Base-by-base conservation (phyloP, 2,329 filamentous ascomycete species). In the Fusarium zealandicum region DNA sequence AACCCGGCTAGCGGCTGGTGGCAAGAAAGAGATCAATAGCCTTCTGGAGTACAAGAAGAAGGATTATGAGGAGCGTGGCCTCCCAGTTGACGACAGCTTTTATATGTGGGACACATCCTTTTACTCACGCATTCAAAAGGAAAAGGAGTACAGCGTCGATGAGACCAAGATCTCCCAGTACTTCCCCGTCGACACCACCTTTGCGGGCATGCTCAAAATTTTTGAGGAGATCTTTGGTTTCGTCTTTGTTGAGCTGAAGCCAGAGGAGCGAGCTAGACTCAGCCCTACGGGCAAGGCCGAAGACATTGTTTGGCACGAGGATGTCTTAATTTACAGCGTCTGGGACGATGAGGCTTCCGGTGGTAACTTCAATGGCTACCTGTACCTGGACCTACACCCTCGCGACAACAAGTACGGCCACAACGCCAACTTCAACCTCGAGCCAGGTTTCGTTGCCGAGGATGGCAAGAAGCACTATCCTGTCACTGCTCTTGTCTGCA, bases 141-240 rank as follows among this genome's bases (percentile, higher is more conserved):
- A 93, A 76, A 84, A 89, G 69, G 88, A 93, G 69, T 93, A 87
- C 71, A 87, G 84, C 66, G 87, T 95, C 38, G 89, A 93, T 60
- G 90, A 93, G 72, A 85, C 87, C 65, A 84, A 87, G 69, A 90
- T 95, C 67, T 86, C 90, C 9, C 89, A 95, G 74, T 95, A 93
- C 75, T 95, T 95, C 76, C 90, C 91, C 4, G 80, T 93, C 6
- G 80, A 86, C 54, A 83, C 85, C 12, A 92, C 89, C 0, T 87
- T 95, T 43, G 80, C 82, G 22, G 88, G 86, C 51, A 93, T 96
- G 90, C 79, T 95, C 40, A 82, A 86, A 65, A 93, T 93, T 66
- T 95, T 95, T 61, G 90, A 95, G 74, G 82, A 90, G 70, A 80
- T 95, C 6, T 92, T 96, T 62, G 91, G 90, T 13, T 80, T 96